Base-by-base conservation (phyloP, 176 grass and related monocot genomes). In the Hyparrhenia diplandra region DNA sequence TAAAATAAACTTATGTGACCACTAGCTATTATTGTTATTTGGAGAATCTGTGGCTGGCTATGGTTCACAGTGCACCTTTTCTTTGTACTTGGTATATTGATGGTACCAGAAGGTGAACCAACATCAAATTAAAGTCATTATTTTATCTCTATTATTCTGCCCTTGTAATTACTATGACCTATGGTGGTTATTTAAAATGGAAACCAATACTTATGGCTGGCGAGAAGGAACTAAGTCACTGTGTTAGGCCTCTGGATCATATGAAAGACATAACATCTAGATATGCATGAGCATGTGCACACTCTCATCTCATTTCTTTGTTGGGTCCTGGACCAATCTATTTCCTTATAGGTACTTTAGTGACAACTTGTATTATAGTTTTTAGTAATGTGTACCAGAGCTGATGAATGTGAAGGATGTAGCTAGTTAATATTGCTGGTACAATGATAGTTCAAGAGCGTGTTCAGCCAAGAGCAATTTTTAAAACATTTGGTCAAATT, bases 11-110 rank as follows among this genome's bases (percentile, higher is more conserved):
- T 69, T 62, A 31, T 40, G 24, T 14, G 71, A 46, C 13, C 61
- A 31, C 35, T 57, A 75, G 31, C 21, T 30, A 13, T 67, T 73
- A 57, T 74, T 59, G 52, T 67, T 35, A 3, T 74, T 57, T 81
- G 73, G 66, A 68, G 46, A 80, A 36, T 68, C 47, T 43, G 36
- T 37, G 10, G 27, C 3, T 81, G 28, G 25, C 32, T 75, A 27
- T 20, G 60, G 41, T 86, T 37, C 46, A 32, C 12, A 54, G 34
- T 78, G 52, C 67, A 64, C 57, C 13, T 74, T 73, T 66, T 80
- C 25, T 41, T 41, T 1, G 58, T 42, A 65, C 30, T 37, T 52
- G 24, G 32, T 62, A 13, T 30, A 64, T 23, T 86, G 45, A 35
- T 69, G 47, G 52, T 68, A 27, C 47, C 20, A 75, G 23, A n/a